Base-by-base conservation (phyloP, 2,329 filamentous ascomycete genomes). In the Apiospora marii region DNA sequence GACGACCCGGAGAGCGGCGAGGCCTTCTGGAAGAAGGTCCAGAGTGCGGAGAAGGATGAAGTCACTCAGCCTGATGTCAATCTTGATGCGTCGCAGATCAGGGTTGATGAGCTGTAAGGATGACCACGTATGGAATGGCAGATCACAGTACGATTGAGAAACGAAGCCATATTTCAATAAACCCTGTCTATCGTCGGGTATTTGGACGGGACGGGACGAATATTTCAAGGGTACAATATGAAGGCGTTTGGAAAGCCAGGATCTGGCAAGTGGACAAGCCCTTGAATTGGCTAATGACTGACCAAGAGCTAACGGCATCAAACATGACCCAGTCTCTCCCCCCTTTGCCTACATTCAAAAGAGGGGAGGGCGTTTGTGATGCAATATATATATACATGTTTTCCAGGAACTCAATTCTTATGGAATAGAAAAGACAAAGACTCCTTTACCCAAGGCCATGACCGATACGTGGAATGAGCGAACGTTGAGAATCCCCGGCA, bases 21-120 rank as follows among this genome's bases (percentile, higher is more conserved):
- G 77, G 87, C 87, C 77, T 94, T 94, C 78, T 86, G 89, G 82
- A 83, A 89, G 24, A 85, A 87, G 72, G 87, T 94, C 71, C 86
- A 91, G 82, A 86, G 87, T 74, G 90, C 90, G 0, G 84, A 90
- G 78, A 92, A 91, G 81, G 87, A 89, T 64, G 86, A 86, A 68
- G 82, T 89, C 12, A 88, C 85, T 3, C 77, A 81, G 74, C 80
- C 79, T 3, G 76, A 79, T 51, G 70, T 75, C 0, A 75, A 71
- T n/a, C 41, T 71, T 22, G 64, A 67, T 41, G 68, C 46, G 14
- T 14, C 46, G 8, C 51, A 14, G 27, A 58, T 58, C 16, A 22
- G 27, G 6, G 51, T 34, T 19, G 51, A 58, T 27, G 51, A 58
- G 51, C 27, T 58, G 51, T 58, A 58, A 27, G 51, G 19, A 58